A percentile compares a stretch with the other conserved stretches of the same genome.
These are phyloP conservation scores for Kwoniella mangroviensis DNA, from an alignment of 768 basidiomycete species.

Conservation along the genomic window DNA sequence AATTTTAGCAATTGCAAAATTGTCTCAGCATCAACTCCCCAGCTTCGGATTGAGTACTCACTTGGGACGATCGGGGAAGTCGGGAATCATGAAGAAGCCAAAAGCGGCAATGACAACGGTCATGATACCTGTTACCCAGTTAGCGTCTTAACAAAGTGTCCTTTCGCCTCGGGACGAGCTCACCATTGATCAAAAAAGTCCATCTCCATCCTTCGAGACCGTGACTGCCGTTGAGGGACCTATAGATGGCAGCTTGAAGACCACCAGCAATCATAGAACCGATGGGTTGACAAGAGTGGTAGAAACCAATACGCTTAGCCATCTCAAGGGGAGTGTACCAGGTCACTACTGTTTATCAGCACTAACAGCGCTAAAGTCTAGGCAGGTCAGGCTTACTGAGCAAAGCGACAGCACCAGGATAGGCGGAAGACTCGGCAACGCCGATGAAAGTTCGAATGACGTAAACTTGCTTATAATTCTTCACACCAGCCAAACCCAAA, in stretches of 20 bases:
- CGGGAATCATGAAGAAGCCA: constrained; percentile 2
- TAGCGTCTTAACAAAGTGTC: background rate
- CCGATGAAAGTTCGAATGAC: constrained; percentile 49
- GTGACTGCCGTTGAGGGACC: background rate
- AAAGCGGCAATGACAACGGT: background rate
- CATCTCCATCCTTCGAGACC: constrained; percentile 8
- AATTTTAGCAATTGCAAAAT: background rate
- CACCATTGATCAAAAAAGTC: constrained; percentile 5
- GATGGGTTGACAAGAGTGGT: constrained; percentile 5
- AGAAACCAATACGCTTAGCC: constrained; percentile 10
- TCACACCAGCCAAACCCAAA: constrained; percentile 23
- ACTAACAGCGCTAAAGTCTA: background rate
- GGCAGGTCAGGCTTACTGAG: constrained; percentile 10
- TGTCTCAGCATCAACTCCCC: too few relatives aligned
- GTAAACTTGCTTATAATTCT: constrained; percentile 27
- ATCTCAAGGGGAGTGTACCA: constrained; percentile 14
- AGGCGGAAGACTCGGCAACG: constrained; percentile 39
- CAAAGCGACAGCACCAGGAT: constrained; percentile 45
- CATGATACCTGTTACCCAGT: background rate
- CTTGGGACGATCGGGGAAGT: constrained; percentile 6
- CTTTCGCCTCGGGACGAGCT: too few relatives aligned
- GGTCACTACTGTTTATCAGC: background rate
- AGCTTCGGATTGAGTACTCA: background rate
- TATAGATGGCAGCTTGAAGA: background rate
- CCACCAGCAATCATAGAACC: background rate